Conservation (phyloP, 2,329 filamentous ascomycete genomes). For the Fusarium sp. region DNA sequence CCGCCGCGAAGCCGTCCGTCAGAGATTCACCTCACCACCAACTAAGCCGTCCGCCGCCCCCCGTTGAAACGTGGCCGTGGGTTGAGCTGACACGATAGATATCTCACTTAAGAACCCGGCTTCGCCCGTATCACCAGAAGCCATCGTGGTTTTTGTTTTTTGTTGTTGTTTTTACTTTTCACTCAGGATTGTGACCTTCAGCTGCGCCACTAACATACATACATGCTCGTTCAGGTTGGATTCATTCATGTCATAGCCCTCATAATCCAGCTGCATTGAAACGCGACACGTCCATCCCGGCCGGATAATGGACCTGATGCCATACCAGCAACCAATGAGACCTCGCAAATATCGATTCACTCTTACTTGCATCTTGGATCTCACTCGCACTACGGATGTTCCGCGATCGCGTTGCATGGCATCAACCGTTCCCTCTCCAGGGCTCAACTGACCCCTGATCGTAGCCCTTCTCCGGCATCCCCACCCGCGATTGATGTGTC, state of each 20-base stretch:
- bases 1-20: background rate
- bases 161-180: conserved; percentile 18
- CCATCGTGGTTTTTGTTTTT: background rate
- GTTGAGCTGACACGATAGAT: conserved; percentile 1
- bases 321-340: conserved; percentile 17
- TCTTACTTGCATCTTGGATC: conserved; percentile 18
- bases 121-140: conserved; percentile 5
- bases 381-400: conserved; percentile 3
- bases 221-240: background rate
- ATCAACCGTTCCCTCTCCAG: conserved; percentile 28
- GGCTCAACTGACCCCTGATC: conserved; percentile 17
- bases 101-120: background rate
- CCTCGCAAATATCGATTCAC: background rate
- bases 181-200: background rate
- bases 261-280: conserved; percentile 16
- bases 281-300: conserved; percentile 28
- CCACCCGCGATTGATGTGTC: conserved; percentile 6
- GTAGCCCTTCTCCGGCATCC: conserved; percentile 10
- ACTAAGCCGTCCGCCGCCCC: background rate
- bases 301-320: conserved; percentile 3
- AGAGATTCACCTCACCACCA: background rate
- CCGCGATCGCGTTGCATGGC: conserved; percentile 31
- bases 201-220: conserved; percentile 19
- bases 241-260: conserved; percentile 21
- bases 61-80: background rate